These are phyloP conservation scores for Avena insularis DNA, from an alignment of 176 grass and related monocot genomes.

Conservation along the genomic window DNA sequence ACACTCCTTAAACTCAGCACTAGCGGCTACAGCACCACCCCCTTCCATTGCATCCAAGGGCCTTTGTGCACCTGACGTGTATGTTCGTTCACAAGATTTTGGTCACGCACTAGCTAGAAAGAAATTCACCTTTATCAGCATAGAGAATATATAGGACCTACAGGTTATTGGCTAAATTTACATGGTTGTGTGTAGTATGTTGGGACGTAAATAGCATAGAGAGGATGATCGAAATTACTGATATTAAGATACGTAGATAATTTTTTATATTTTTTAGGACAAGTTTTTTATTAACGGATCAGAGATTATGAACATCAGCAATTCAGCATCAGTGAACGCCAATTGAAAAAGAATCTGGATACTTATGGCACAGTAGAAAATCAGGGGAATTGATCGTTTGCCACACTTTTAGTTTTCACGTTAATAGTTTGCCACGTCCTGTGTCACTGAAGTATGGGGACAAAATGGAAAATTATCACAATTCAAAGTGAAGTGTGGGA, in stretches of 20 bases:
- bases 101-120: neutral
- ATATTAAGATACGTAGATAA: neutral
- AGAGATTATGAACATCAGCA: neutral
- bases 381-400: too few species aligned
- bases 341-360: neutral
- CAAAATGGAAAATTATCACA: too few species aligned
- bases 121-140: neutral
- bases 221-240: neutral
- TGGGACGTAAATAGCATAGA: neutral
- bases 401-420: too few species aligned
- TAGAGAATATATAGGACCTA: neutral
- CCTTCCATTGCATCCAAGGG: conserved; percentile 69
- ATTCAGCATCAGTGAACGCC: neutral
- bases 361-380: neutral
- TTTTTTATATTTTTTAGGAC: neutral
- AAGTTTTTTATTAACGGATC: neutral
- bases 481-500: too few species aligned
- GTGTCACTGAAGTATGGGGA: too few species aligned
- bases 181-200: neutral
- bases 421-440: too few species aligned
- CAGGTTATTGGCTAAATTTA: neutral
- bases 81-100: conserved; percentile 11
- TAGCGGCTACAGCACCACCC: conserved; percentile 51
- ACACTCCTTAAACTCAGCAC: conserved; percentile 86
- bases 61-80: neutral